A percentile compares a stretch with the other conserved stretches of the same genome.
These are phyloP conservation scores for Lactarius akahatsu DNA, from an alignment of 768 basidiomycete species.

Conservation along the genomic window DNA sequence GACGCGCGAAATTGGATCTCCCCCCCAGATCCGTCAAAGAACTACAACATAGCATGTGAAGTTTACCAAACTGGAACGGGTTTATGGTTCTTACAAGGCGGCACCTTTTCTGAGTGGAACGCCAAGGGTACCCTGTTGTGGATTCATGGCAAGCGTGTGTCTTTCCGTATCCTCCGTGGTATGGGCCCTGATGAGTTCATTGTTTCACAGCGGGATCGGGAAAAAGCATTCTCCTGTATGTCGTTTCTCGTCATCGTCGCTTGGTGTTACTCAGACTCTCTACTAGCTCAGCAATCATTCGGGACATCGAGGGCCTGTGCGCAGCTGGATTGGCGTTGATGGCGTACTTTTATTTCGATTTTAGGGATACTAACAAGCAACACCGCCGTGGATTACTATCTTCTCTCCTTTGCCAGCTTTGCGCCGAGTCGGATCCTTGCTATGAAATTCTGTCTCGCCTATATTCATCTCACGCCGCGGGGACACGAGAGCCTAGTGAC, in stretches of 20 bases:
- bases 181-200: not conserved
- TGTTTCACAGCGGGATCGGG: not conserved
- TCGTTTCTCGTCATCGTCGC: not conserved
- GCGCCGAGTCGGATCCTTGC: not conserved
- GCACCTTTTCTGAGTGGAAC: not conserved
- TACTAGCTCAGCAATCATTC: not conserved
- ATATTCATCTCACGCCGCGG: not conserved
- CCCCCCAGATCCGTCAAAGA: not conserved
- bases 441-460: not conserved
- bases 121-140: not conserved
- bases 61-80: not conserved
- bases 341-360: constrained; percentile 2
- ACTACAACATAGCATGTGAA: not conserved
- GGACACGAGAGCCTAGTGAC: not conserved
- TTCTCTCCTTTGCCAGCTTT: not conserved
- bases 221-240: not conserved
- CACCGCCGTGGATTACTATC: not conserved
- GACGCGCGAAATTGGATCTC: not conserved
- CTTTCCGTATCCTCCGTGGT: not conserved
- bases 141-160: not conserved
- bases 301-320: not conserved
- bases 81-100: not conserved
- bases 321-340: not conserved
- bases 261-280: not conserved
- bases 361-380: constrained; percentile 1